phyloP scores from a whole-genome alignment of 2,329 filamentous ascomycete species.

The Tolypocladium paradoxum region DNA sequence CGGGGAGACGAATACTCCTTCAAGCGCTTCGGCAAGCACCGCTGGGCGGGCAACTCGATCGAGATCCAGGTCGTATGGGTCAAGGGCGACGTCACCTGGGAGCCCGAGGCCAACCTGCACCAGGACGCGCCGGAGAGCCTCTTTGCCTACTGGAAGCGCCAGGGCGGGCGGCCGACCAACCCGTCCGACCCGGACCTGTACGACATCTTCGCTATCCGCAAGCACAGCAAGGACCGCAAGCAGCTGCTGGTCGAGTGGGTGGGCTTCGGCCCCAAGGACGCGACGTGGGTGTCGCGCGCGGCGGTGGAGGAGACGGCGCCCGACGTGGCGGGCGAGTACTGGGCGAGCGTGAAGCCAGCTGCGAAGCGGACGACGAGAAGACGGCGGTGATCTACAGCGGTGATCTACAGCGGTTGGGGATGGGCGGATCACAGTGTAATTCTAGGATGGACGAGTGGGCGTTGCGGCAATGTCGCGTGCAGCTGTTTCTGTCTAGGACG shows the following conservation, averaged over 20 bases:
- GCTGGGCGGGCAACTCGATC: constrained; percentile 17
- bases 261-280: constrained; percentile 17
- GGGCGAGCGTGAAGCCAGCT: background rate
- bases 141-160: constrained; percentile 20
- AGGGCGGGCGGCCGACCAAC: constrained; percentile 20
- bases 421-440: too few species aligned
- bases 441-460: background rate
- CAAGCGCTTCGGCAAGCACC: constrained; percentile 13
- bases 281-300: constrained; percentile 17
- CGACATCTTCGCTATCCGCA: constrained; percentile 21
- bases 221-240: constrained; percentile 16
- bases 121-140: constrained; percentile 18
- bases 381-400: background rate
- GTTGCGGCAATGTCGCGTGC: background rate
- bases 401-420: too few species aligned
- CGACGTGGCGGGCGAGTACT: constrained; percentile 17
- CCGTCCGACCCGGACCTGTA: constrained; percentile 18
- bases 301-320: constrained; percentile 16
- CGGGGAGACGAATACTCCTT: constrained; percentile 9
- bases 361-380: background rate
- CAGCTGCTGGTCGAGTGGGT: constrained; percentile 25
- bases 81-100: constrained; percentile 19
- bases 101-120: constrained; percentile 21
- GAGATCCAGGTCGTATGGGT: constrained; percentile 22
- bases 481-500: background rate